Conservation (phyloP, 2,329 filamentous ascomycete species). For the Alternaria sp. region DNA sequence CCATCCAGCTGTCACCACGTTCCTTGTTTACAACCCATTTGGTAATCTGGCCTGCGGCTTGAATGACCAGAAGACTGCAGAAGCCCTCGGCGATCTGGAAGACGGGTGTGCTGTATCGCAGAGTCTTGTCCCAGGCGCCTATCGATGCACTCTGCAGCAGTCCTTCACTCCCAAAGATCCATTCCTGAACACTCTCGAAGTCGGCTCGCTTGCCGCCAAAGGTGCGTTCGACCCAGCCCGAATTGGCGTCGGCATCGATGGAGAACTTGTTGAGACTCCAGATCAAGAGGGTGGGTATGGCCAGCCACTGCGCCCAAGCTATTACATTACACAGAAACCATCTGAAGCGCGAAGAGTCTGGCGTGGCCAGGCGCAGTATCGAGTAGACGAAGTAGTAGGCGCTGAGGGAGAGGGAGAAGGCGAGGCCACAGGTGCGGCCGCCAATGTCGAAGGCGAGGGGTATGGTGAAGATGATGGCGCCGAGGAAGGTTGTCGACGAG, state of each 20-base stretch:
- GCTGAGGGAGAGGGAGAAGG: slow-evolving; percentile 88
- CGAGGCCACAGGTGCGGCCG: slow-evolving; percentile 89
- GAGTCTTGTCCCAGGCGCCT: slow-evolving; percentile 84
- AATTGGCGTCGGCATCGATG: slow-evolving; percentile 75
- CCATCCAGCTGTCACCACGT: slow-evolving; percentile 95
- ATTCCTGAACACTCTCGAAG: slow-evolving; percentile 74
- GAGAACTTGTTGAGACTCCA: slow-evolving; percentile 97
- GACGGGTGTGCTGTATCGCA: slow-evolving; percentile 89
- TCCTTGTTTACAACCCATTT: slow-evolving; percentile 93
- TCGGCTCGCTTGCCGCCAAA: slow-evolving; percentile 70
- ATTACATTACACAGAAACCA: slow-evolving; percentile 73
- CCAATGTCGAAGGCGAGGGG: slow-evolving; percentile 98
- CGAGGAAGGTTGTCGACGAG: slow-evolving; percentile 83
- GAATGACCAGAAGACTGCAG: slow-evolving; percentile 93
- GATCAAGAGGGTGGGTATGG: slow-evolving; percentile 85
- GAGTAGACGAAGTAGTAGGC: slow-evolving; percentile 92
- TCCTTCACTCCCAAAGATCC: slow-evolving; percentile 87
- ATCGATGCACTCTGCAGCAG: slow-evolving; percentile 80
- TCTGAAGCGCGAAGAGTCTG: slow-evolving; percentile 77
- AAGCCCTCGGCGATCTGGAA: slow-evolving; percentile 97
- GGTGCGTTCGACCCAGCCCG: slow-evolving; percentile 81
- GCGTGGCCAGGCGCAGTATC: slow-evolving; percentile 77
- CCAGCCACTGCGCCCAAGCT: slow-evolving; percentile 80
- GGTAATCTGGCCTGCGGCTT: slow-evolving; percentile 92
- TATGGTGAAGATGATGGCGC: slow-evolving; percentile 92